These are phyloP conservation scores for Aspergillus terreus DNA, from an alignment of 2,329 filamentous ascomycete genomes.

Conservation along the genomic window DNA sequence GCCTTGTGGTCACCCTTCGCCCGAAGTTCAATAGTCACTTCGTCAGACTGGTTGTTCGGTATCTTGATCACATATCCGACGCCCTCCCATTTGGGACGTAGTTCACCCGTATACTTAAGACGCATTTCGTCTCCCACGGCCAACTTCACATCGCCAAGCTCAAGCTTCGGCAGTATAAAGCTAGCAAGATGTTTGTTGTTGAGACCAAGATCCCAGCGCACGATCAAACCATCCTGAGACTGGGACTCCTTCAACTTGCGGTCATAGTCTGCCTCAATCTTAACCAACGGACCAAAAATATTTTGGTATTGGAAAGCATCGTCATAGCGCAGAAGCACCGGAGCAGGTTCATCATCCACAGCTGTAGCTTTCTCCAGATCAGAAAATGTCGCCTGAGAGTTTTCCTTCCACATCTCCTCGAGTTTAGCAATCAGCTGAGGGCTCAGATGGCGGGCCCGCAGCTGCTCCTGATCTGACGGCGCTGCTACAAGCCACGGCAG, in stretches of 20 bases:
- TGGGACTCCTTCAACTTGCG: constrained; percentile 98
- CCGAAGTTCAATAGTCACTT: constrained; percentile 90
- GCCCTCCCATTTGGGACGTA: constrained; percentile 90
- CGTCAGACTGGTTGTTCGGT: constrained; percentile 97
- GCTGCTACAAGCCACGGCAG: constrained; percentile 86
- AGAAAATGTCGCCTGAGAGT: constrained; percentile 78
- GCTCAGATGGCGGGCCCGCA: constrained; percentile 87
- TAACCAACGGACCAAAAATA: constrained; percentile 94
- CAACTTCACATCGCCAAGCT: constrained; percentile 95
- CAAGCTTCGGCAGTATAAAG: constrained; percentile 93
- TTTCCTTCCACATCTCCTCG: constrained; percentile 98
- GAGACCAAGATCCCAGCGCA: constrained; percentile 90
- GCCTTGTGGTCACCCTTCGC: constrained; percentile 95
- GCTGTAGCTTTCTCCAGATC: constrained; percentile 88
- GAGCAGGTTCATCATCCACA: constrained; percentile 91
- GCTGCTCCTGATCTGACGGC: constrained; percentile 90
- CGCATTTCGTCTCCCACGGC: constrained; percentile 99
- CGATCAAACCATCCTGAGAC: constrained; percentile 89
- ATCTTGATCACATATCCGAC: constrained; percentile 99
- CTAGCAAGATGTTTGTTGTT: constrained; percentile 97
- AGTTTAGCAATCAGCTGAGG: constrained; percentile 93
- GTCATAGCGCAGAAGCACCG: constrained; percentile 89
- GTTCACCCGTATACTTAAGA: constrained; percentile 89
- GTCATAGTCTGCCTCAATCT: constrained; percentile 99
- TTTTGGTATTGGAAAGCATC: constrained; percentile 99